These are phyloP conservation scores for Fusarium dlaminii DNA, from an alignment of 2,329 filamentous ascomycete genomes.

Conservation along the genomic window DNA sequence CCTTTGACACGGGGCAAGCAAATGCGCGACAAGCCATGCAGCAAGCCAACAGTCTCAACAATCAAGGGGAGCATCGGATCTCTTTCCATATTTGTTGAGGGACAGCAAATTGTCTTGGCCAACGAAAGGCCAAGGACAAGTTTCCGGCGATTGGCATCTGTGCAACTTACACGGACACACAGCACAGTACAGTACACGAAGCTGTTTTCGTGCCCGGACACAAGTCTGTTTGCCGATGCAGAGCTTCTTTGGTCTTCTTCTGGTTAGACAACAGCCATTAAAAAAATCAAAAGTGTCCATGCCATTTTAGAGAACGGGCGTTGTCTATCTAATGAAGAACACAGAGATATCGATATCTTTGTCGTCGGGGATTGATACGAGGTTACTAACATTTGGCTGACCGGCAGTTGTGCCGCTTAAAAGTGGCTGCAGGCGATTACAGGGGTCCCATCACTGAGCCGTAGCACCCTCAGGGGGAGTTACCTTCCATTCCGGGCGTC, in stretches of 20 bases:
- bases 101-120: background rate
- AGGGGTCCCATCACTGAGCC: constrained; percentile 9
- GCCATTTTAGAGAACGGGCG: background rate
- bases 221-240: background rate
- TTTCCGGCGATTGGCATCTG: background rate
- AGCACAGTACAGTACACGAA: background rate
- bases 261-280: background rate
- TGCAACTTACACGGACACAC: background rate
- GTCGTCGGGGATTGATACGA: constrained; percentile 10
- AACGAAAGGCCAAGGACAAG: background rate
- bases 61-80: background rate
- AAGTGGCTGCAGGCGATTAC: constrained; percentile 17
- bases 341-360: background rate
- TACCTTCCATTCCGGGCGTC: constrained; percentile 18
- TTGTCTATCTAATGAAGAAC: background rate
- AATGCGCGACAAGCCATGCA: background rate
- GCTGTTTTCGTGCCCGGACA: background rate
- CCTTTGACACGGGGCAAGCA: background rate
- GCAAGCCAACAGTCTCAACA: background rate
- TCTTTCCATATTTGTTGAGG: background rate
- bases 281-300: rapidly evolving
- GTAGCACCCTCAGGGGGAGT: background rate
- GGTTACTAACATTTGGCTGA: constrained; percentile 1
- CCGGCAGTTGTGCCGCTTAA: constrained; percentile 2
- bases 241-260: background rate